A percentile compares a stretch with the other conserved stretches of the same genome.
Evolutionary conservation across 345 rosid species (phyloP).

Genomic region (Turnera subulata): DNA sequence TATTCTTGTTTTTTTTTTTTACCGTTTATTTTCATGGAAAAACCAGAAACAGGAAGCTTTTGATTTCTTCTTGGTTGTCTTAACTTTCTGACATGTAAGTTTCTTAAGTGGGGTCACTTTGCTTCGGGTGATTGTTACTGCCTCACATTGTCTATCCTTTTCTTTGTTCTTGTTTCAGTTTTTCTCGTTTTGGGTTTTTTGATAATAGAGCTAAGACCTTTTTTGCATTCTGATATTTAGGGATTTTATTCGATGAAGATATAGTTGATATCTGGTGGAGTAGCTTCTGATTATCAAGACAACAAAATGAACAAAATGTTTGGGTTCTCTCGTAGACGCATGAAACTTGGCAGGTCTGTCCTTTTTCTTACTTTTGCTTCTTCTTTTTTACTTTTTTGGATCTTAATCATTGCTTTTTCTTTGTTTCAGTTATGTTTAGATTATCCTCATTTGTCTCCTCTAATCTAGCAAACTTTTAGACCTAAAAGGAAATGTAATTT

Average conservation of each 20-base stretch:
- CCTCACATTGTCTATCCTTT: not conserved
- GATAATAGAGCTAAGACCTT: not conserved
- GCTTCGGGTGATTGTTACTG: too few relatives aligned
- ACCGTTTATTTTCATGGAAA: too few relatives aligned
- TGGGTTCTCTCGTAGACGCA: slow-evolving; percentile 76
- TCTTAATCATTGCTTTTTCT: not conserved
- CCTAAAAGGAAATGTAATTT: too few relatives aligned
- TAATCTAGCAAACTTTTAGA: too few relatives aligned
- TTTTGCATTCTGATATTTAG: slow-evolving; percentile 1
- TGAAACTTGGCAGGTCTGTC: slow-evolving; percentile 88
- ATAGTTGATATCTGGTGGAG: not conserved
- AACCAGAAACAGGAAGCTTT: too few relatives aligned
- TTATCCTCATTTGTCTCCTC: too few relatives aligned
- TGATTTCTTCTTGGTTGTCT: too few relatives aligned
- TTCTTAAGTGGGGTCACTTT: too few relatives aligned
- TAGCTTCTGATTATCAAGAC: slow-evolving; percentile 6
- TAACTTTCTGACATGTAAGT: too few relatives aligned
- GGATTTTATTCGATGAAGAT: slow-evolving; percentile 2
- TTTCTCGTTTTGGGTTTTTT: not conserved
- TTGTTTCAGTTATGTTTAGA: not conserved
- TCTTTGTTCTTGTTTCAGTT: not conserved
- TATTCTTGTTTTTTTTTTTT: too few relatives aligned
- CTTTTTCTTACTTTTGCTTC: not conserved
- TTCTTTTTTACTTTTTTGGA: not conserved
- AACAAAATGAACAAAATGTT: slow-evolving; percentile 46